A percentile compares a stretch with the other conserved stretches of the same genome.
Evolutionary conservation across 1,139 yeast species (phyloP).

Genomic region (Saccharomyces hybrid): DNA sequence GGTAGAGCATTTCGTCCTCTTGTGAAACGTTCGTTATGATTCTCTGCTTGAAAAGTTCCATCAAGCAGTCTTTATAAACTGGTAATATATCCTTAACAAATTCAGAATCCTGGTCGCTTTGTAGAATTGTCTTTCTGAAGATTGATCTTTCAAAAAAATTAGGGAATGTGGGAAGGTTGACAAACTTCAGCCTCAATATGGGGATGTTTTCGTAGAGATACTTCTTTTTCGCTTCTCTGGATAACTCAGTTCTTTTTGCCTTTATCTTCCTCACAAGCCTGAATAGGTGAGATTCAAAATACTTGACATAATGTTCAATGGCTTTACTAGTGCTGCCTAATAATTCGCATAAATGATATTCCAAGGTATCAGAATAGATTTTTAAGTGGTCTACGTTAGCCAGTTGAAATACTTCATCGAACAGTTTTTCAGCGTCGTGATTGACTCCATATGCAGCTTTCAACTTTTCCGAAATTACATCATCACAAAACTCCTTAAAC

Average conservation of each 20-base stretch:
- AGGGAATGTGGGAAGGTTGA: background rate
- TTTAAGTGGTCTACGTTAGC: background rate
- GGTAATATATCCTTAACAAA: background rate
- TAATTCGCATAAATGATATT: background rate
- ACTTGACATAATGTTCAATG: constrained; percentile 2
- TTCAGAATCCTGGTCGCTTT: background rate
- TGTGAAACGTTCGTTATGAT: background rate
- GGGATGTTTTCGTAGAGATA: background rate
- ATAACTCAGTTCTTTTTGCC: too few species aligned
- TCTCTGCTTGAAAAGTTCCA: background rate
- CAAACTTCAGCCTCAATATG: background rate
- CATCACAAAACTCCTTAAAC: constrained; percentile 4
- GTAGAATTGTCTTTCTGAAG: background rate
- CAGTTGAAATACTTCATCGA: background rate
- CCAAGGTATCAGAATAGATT: background rate
- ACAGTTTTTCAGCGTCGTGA: background rate
- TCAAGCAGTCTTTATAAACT: background rate
- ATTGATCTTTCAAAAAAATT: background rate
- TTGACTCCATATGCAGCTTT: background rate
- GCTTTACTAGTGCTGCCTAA: constrained; percentile 3
- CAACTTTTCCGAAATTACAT: constrained; percentile 1
- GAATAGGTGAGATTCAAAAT: constrained; percentile 1
- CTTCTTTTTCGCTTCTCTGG: background rate
- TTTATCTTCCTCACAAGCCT: background rate
- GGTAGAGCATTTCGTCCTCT: background rate